Evolutionary conservation across 2,329 filamentous ascomycete genomes (phyloP).

Genomic region (Xylaria sp.): DNA sequence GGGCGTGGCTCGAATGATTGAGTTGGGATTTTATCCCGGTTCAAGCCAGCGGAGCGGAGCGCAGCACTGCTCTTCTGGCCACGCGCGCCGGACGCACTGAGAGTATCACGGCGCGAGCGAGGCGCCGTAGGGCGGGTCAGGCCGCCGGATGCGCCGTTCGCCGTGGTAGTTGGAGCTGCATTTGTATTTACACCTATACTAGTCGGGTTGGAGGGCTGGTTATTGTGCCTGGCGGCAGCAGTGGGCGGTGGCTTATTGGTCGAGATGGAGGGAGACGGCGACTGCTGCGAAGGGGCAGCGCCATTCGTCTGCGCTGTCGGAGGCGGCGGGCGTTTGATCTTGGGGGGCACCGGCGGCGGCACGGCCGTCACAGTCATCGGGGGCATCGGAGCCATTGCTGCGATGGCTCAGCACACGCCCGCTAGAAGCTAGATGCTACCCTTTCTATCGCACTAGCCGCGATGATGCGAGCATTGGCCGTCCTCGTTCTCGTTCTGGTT

Average conservation of each 20-base stretch:
- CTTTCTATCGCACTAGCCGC: conserved; percentile 26
- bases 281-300: conserved; percentile 64
- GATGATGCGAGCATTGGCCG: conserved; percentile 31
- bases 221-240: conserved; percentile 58
- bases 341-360: conserved; percentile 54
- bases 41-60: conserved; percentile 61
- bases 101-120: conserved; percentile 68
- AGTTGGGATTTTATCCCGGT: conserved; percentile 55
- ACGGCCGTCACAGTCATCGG: conserved; percentile 61
- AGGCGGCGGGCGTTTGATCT: conserved; percentile 73
- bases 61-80: conserved; percentile 64
- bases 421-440: conserved; percentile 8
- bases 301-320: conserved; percentile 76
- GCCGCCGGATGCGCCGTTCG: conserved; percentile 41
- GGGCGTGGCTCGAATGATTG: conserved; percentile 61
- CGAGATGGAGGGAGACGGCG: conserved; percentile 68
- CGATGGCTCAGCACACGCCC: conserved; percentile 31
- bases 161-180: no score
- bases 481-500: neutral
- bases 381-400: conserved; percentile 69
- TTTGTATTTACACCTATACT: conserved; percentile 57
- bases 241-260: conserved; percentile 64
- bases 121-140: conserved; percentile 62
- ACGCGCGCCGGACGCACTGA: conserved; percentile 58
- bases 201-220: conserved; percentile 55